phyloP scores from a whole-genome alignment of 805 yeast species.

The Teunomyces kruisii region DNA sequence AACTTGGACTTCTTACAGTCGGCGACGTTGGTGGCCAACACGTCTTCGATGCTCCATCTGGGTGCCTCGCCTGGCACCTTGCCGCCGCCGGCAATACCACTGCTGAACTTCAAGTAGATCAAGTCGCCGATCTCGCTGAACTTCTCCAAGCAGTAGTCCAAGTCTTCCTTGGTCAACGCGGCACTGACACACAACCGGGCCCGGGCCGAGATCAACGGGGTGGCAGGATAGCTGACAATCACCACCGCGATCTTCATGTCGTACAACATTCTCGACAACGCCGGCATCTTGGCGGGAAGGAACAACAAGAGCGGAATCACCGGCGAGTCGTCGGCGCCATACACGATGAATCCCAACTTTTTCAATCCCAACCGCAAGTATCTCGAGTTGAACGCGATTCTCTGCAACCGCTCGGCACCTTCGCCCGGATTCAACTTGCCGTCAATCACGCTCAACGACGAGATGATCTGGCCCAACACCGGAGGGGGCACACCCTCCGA shows the following conservation, averaged over 20 bases:
- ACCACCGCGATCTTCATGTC: constrained; percentile 87
- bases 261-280: constrained; percentile 79
- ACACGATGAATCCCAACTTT: constrained; percentile 89
- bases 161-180: constrained; percentile 89
- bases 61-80: constrained; percentile 55
- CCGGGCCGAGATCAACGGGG: constrained; percentile 86
- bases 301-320: constrained; percentile 86
- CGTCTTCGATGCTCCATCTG: constrained; percentile 79
- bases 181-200: constrained; percentile 91
- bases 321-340: constrained; percentile 96
- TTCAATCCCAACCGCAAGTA: constrained; percentile 88
- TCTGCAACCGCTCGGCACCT: constrained; percentile 84
- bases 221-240: constrained; percentile 97
- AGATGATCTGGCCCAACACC: constrained; percentile 80
- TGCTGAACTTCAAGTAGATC: constrained; percentile 70
- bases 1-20: constrained; percentile 48
- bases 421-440: constrained; percentile 91
- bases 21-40: constrained; percentile 65
- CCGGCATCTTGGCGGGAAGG: constrained; percentile 93
- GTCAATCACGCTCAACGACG: constrained; percentile 74
- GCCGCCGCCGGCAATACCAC: constrained; percentile 76
- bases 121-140: constrained; percentile 78
- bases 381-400: constrained; percentile 95
- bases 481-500: constrained; percentile 91
- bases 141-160: constrained; percentile 73